Conservation (phyloP, 164 flowering plant genomes). For the Umbellularia californica region DNA sequence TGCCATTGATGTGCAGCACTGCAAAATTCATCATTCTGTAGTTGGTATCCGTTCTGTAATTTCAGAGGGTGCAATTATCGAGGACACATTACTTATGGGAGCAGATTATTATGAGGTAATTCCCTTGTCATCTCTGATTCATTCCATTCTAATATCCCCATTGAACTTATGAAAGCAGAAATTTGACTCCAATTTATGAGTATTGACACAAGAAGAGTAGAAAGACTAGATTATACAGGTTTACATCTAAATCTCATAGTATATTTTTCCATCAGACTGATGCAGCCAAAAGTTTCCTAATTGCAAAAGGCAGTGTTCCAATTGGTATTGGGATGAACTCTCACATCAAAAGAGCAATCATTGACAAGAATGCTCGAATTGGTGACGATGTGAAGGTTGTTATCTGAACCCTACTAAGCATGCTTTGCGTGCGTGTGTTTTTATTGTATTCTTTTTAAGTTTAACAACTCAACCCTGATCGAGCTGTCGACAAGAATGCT, state of each 20-base stretch:
- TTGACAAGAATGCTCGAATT: slow-evolving; percentile 95
- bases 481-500: no score
- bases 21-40: slow-evolving; percentile 93
- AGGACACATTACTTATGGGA: slow-evolving; percentile 90
- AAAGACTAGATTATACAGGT: neutral
- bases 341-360: slow-evolving; percentile 93
- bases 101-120: slow-evolving; percentile 94
- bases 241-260: neutral
- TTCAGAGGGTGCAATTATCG: slow-evolving; percentile 92
- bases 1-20: slow-evolving; percentile 45
- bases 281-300: slow-evolving; percentile 68
- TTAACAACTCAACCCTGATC: neutral
- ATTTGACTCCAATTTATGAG: neutral
- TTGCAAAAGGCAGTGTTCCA: slow-evolving; percentile 90
- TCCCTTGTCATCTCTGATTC: neutral
- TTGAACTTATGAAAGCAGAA: neutral
- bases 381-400: slow-evolving; percentile 86
- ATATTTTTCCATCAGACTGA: slow-evolving; percentile 58
- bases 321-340: slow-evolving; percentile 89
- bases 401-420: neutral
- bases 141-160: neutral
- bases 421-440: no score
- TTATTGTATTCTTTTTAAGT: no score
- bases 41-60: slow-evolving; percentile 92
- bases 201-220: no score